These are phyloP conservation scores for Agaricus sinodeliciosus DNA, from an alignment of 768 basidiomycete genomes.

Conservation along the genomic window DNA sequence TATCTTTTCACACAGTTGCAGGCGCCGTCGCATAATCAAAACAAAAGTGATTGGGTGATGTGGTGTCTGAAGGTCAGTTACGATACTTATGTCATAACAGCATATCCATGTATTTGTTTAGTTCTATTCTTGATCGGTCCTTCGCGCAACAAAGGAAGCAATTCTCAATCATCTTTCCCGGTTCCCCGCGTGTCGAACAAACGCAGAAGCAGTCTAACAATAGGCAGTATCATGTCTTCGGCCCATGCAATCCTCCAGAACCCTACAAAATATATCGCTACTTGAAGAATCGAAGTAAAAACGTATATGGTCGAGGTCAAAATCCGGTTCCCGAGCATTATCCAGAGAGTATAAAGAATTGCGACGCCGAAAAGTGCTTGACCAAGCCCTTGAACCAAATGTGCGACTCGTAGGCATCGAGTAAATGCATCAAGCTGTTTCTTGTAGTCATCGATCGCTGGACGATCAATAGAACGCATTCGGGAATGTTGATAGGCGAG, in stretches of 20 bases:
- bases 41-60: too few species aligned
- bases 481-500: neutral
- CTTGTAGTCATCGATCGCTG: neutral
- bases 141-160: too few species aligned
- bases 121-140: too few species aligned
- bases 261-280: neutral
- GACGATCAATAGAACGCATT: neutral
- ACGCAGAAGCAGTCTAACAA: neutral
- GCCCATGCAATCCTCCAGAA: conserved; percentile 1
- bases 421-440: neutral
- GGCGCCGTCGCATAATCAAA: too few species aligned
- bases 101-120: too few species aligned
- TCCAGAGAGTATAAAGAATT: neutral
- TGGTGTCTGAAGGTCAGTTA: too few species aligned
- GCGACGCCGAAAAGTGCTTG: neutral
- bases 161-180: too few species aligned
- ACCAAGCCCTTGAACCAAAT: conserved; percentile 1
- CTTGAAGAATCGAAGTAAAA: neutral
- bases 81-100: too few species aligned
- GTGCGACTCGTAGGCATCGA: neutral
- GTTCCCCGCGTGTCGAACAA: too few species aligned
- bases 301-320: neutral
- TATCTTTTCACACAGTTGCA: too few species aligned
- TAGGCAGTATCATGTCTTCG: neutral
- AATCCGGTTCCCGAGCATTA: neutral